These are phyloP conservation scores for Tolypocladium nubicola DNA, from an alignment of 2,329 filamentous ascomycete species.

Conservation along the genomic window DNA sequence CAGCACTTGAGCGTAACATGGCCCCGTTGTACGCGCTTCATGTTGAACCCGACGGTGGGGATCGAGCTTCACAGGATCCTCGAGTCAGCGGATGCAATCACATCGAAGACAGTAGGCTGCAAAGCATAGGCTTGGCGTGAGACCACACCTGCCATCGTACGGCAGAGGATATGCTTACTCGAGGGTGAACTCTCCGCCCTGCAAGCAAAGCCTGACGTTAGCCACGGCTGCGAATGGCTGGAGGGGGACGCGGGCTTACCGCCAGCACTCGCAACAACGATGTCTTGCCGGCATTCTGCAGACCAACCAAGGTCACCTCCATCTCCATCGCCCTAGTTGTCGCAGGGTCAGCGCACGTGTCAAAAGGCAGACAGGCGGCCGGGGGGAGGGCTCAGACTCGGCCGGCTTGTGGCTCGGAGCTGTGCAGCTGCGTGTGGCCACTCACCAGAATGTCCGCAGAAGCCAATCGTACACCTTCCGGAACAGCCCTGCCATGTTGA, in stretches of 20 bases:
- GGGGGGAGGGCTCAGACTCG: neutral
- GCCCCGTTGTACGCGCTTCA: constrained; percentile 95
- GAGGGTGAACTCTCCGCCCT: constrained; percentile 98
- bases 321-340: constrained; percentile 83
- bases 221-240: constrained; percentile 5
- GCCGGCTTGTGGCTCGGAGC: neutral
- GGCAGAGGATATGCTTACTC: constrained; percentile 57
- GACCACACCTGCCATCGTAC: neutral
- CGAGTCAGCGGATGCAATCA: constrained; percentile 23
- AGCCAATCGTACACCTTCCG: constrained; percentile 97
- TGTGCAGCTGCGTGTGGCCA: constrained; percentile 11
- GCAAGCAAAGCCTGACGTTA: constrained; percentile 6
- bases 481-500: constrained; percentile 79
- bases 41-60: constrained; percentile 97
- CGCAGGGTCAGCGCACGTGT: neutral
- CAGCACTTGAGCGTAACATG: constrained; percentile 98
- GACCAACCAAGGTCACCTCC: constrained; percentile 98
- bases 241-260: constrained; percentile 47
- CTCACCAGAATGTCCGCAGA: constrained; percentile 91
- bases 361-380: neutral
- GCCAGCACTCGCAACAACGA: constrained; percentile 87
- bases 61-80: constrained; percentile 62
- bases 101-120: neutral
- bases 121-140: constrained; percentile 2
- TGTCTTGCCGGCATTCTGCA: constrained; percentile 97